Evolutionary conservation across 1,284 basidiomycete genomes (phyloP), one percentile per base, ranked within the genome.

Genomic region (Fomitopsis palustris): DNA sequence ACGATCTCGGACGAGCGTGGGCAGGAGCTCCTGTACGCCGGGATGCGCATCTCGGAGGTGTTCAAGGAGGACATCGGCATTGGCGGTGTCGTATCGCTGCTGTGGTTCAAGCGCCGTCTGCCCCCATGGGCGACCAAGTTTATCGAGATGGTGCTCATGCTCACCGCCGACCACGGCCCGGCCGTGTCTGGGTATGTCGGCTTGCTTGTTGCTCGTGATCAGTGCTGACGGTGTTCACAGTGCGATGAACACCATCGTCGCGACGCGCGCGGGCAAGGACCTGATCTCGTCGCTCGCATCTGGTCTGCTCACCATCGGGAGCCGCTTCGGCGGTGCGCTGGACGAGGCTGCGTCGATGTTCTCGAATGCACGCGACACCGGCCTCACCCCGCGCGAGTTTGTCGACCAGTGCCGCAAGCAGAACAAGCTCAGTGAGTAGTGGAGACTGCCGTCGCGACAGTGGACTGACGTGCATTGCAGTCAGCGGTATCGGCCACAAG

Each of bases 231-330:
- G 45, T 14, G 49, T n/a, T 23, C 21, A 49, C 80, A 91, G 96
- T 80, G 96, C 96, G 33, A 99, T 99, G 96, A 99, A 97, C 84
- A 98, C 96, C 64, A 98, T 99, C 75, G 96, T 99, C 75, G 96
- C 96, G 29, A 91, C 95, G 51, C 96, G 96, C 81, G 96, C 96
- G 53, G 96, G 96, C 77, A 99, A 99, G 81, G 96, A 99, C 77
- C 80, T 99, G 67, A 96, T 99, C 75, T 98, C 95, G 25, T 98
- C 95, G 64, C 85, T 99, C 64, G 93, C 93, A 14, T 95, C 96
- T 61, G 96, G 96, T 84, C 86, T 98, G 62, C 83, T 99, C 72
- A 98, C 96, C 65, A 99, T 98, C 69, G 96, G 96, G 74, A 93
- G 93, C 79, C 92, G 95, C 67, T 99, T 99, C 78, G 96, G 96